Evolutionary conservation across 116 monocot species (phyloP), one percentile per base, ranked within the genome.

Genomic region (Zostera marina): DNA sequence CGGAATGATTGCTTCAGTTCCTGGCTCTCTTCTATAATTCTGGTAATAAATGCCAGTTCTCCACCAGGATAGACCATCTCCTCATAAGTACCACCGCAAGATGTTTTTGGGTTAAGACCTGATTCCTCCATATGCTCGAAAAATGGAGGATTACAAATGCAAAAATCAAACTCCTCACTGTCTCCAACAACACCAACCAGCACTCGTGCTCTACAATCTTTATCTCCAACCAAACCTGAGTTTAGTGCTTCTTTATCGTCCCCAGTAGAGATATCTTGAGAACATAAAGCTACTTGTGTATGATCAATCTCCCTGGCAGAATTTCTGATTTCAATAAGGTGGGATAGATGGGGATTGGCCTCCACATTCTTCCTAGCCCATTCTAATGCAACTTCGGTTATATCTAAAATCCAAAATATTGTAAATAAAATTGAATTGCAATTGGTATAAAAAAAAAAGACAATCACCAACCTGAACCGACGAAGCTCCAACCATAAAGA

Each of bases 131-230:
- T 69, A 67, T 66, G 75, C 62, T 82, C 85, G 72, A 96, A 96
- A 60, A 96, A 96, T 16, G 96, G 96, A 54, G 96, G 96, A 14
- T 96, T 96, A 64, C 89, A 96, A 85, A 96, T 96, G 65, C 96
- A 96, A 44, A 96, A 96, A 64, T 96, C 89, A 63, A 88, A 96
- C 51, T 71, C 63, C 53, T 96, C 96, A 7, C 73, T 78, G 32
- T 80, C 82, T 59, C 58, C 80, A 24, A 88, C 74, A 54, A 89
- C 89, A 59, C 80, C 85, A 24, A 72, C 62, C 63, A 96, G 96
- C 21, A 84, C 32, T 8, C 64, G 52, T 16, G 73, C 73, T 52
- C 52, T 66, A 49, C 11, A 13, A 17, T 58, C 63, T 41, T 32
- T 4, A 9, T 53, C 24, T 22, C 44, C 53, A 52, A 41, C 22